These are phyloP conservation scores for Eremothecium sinecaudum DNA, from an alignment of 1,139 yeast species.

Conservation along the genomic window DNA sequence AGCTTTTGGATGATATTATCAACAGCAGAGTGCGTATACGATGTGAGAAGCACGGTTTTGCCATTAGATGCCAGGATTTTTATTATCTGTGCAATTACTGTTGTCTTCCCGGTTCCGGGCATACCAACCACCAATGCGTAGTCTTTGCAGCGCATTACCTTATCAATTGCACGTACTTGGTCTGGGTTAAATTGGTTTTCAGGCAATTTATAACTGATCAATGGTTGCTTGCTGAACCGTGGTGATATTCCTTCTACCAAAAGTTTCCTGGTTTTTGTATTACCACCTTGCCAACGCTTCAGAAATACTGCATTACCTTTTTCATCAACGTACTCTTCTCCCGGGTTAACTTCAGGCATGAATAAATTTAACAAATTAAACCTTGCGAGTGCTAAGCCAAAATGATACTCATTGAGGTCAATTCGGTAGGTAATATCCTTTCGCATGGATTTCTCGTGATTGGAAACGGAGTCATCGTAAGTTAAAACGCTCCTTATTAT, in stretches of 20 bases:
- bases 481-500: slow-evolving; percentile 41
- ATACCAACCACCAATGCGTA: slow-evolving; percentile 81
- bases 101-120: slow-evolving; percentile 99
- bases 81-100: slow-evolving; percentile 74
- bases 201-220: slow-evolving; percentile 21
- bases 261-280: slow-evolving; percentile 41
- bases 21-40: slow-evolving; percentile 93
- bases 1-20: slow-evolving; percentile 80
- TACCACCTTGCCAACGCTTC: slow-evolving; percentile 41
- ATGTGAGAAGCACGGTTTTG: slow-evolving; percentile 65
- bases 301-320: slow-evolving; percentile 11
- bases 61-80: slow-evolving; percentile 47
- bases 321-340: slow-evolving; percentile 9
- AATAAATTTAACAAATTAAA: slow-evolving; percentile 65
- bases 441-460: slow-evolving; percentile 16
- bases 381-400: slow-evolving; percentile 68
- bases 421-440: slow-evolving; percentile 42
- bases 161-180: slow-evolving; percentile 59
- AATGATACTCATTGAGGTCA: slow-evolving; percentile 71
- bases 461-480: slow-evolving; percentile 11
- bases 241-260: slow-evolving; percentile 56
- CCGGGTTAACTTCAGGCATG: slow-evolving; percentile 28
- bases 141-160: slow-evolving; percentile 57
- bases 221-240: slow-evolving; percentile 30
- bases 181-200: slow-evolving; percentile 45